These are phyloP conservation scores for Trichoderma afroharzianum DNA, from an alignment of 2,329 filamentous ascomycete species.

Conservation along the genomic window DNA sequence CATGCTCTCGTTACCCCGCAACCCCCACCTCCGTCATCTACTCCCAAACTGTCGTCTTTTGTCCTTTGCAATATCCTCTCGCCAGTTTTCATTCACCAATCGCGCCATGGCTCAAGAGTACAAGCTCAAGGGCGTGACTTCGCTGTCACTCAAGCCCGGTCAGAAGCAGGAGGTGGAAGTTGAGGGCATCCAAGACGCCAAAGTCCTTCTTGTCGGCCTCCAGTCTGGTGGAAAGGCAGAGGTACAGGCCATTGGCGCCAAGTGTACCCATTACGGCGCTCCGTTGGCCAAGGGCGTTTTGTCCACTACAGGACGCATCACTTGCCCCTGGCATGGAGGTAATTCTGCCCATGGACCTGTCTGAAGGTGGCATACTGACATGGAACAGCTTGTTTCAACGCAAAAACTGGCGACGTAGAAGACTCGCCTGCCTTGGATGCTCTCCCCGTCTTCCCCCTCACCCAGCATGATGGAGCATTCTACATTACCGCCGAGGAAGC, in stretches of 20 bases:
- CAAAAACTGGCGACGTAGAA: conserved; percentile 86
- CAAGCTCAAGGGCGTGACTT: conserved; percentile 72
- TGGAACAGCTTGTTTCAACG: conserved; percentile 79
- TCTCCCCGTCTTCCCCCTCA: conserved; percentile 74
- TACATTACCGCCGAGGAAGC: conserved; percentile 80
- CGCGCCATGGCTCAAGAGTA: conserved; percentile 54
- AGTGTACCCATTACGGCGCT: conserved; percentile 90
- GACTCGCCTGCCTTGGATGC: conserved; percentile 87
- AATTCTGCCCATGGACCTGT: conserved; percentile 25
- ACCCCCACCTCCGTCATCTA: conserved; percentile 17
- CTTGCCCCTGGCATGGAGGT: conserved; percentile 97
- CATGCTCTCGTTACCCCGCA: conserved; percentile 18
- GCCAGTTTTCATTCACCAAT: conserved; percentile 26
- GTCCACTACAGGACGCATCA: conserved; percentile 75
- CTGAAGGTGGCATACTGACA: neutral
- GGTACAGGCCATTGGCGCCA: conserved; percentile 64
- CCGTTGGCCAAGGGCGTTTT: conserved; percentile 84
- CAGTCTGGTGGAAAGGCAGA: conserved; percentile 1
- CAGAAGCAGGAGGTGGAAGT: conserved; percentile 89
- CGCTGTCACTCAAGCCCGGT: conserved; percentile 70
- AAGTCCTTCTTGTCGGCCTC: conserved; percentile 67
- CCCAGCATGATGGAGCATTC: conserved; percentile 76
- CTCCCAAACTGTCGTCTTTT: neutral
- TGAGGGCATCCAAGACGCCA: conserved; percentile 74
- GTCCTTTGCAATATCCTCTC: neutral